Conservation (phyloP, 208 protist species). For the Trichomonas gallinae region DNA sequence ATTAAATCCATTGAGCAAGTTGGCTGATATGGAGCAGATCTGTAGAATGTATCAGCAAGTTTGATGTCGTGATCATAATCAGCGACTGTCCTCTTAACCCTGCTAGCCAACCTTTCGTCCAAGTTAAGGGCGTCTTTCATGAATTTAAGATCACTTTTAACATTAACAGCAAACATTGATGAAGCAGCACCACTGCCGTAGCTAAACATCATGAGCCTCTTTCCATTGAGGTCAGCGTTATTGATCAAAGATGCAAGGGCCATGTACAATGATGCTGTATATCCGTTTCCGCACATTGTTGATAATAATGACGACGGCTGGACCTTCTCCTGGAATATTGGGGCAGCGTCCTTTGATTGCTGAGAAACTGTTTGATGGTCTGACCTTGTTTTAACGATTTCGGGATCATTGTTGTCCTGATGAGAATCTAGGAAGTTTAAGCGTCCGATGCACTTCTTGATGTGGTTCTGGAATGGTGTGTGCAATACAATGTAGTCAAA, state of each 20-base stretch:
- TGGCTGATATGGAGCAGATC: neutral
- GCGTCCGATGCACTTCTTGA: conserved; percentile 2
- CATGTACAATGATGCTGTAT: conserved; percentile 61
- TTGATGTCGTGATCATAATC: neutral
- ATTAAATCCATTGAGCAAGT: neutral
- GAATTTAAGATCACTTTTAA: neutral
- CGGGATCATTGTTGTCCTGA: neutral
- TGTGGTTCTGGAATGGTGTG: conserved; percentile 1
- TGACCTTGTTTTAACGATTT: neutral
- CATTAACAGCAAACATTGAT: conserved; percentile 53
- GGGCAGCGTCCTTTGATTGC: neutral
- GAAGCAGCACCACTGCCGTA: conserved; percentile 63
- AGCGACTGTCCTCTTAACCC: neutral
- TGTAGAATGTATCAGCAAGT: neutral
- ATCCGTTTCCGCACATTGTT: conserved; percentile 61
- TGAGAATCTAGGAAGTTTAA: neutral
- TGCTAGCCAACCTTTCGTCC: neutral
- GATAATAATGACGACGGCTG: conserved; percentile 42
- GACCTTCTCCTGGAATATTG: conserved; percentile 49
- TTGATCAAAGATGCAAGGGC: conserved; percentile 57
- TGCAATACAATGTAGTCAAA: conserved; percentile 8
- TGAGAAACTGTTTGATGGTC: neutral
- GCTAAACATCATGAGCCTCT: conserved; percentile 58
- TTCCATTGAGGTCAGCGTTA: conserved; percentile 36
- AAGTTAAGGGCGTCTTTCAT: neutral